phyloP scores from a whole-genome alignment of 2,329 filamentous ascomycete genomes.

The Trichoderma cornu-damae region DNA sequence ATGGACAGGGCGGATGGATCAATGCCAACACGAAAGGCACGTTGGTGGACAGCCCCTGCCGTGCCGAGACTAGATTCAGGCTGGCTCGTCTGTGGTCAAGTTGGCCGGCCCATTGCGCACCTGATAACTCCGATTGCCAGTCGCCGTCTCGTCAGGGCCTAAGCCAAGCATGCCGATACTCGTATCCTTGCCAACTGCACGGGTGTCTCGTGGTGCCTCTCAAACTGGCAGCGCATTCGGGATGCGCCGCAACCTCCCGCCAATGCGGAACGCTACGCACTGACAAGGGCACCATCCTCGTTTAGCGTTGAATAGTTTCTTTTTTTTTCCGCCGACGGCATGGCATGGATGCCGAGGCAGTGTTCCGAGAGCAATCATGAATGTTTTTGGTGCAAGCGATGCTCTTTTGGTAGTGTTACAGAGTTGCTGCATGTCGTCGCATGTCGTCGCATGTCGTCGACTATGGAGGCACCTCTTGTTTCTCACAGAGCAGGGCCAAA shows the following conservation, averaged over 20 bases:
- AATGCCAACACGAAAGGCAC: neutral
- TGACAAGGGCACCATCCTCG: neutral
- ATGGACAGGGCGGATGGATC: neutral
- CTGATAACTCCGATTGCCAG: neutral
- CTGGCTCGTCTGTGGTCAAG: neutral
- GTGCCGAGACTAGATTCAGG: neutral
- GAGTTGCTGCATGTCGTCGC: neutral
- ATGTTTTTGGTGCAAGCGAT: neutral
- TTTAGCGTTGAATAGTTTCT: neutral
- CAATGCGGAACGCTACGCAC: slow-evolving; percentile 1
- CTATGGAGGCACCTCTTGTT: neutral
- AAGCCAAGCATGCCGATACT: neutral
- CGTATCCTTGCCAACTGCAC: neutral
- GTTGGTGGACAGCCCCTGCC: neutral
- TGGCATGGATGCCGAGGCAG: too few species aligned
- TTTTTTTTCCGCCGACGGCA: neutral
- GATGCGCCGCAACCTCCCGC: neutral
- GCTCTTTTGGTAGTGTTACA: neutral
- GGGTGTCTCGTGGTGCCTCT: neutral
- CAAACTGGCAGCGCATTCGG: neutral
- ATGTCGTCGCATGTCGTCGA: neutral
- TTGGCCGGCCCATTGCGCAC: neutral
- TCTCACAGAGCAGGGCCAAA: slow-evolving; percentile 43
- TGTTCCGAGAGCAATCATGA: neutral
- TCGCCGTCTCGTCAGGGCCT: neutral